Conservation (phyloP, 306 rosid species). For the Lathyrus sativus region DNA sequence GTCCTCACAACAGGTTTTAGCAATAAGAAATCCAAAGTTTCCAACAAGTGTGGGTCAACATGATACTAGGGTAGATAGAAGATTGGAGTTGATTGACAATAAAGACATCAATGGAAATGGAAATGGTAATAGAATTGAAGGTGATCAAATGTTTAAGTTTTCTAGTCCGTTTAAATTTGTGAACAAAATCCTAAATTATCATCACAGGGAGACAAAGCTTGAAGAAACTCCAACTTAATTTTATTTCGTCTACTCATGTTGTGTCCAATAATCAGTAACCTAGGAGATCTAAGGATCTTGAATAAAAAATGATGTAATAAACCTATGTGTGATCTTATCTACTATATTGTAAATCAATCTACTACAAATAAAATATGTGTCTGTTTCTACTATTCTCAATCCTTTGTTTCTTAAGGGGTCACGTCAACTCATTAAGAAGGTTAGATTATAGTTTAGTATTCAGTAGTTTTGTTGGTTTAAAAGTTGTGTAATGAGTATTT, state of each 20-base stretch:
- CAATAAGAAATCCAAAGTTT: neutral
- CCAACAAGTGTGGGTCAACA: neutral
- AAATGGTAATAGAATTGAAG: conserved; percentile 1
- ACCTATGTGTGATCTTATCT: too few species aligned
- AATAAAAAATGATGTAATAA: too few species aligned
- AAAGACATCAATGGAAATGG: neutral
- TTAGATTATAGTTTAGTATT: too few species aligned
- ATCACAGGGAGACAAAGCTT: neutral
- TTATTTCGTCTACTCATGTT: neutral
- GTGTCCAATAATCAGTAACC: too few species aligned
- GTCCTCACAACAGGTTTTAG: neutral
- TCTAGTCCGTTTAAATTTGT: neutral
- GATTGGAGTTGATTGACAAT: neutral
- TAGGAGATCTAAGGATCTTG: too few species aligned
- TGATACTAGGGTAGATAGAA: neutral
- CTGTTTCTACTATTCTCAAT: too few species aligned
- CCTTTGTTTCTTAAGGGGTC: too few species aligned
- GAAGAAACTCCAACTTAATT: neutral
- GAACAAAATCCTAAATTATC: neutral
- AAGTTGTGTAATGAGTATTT: too few species aligned
- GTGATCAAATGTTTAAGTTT: conserved; percentile 4
- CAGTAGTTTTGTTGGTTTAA: too few species aligned
- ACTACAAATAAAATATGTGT: too few species aligned
- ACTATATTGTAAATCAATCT: too few species aligned
- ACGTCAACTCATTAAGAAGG: too few species aligned